Conservation (phyloP, 2,329 filamentous ascomycete genomes). For the Fusarium anthophilum region DNA sequence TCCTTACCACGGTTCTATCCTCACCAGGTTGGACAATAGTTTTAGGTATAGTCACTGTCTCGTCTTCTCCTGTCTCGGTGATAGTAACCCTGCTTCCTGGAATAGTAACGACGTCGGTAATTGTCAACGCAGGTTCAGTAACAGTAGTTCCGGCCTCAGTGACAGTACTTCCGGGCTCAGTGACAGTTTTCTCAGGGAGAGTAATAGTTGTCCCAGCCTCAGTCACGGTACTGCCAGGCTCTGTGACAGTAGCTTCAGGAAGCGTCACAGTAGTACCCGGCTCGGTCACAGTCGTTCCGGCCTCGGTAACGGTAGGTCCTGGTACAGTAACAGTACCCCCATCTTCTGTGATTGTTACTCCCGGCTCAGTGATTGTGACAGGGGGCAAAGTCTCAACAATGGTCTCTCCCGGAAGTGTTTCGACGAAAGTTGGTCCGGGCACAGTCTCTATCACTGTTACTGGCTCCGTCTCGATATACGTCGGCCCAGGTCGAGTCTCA, state of each 20-base stretch:
- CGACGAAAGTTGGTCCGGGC: neutral
- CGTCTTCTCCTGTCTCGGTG: slow-evolving; percentile 10
- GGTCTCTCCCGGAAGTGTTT: slow-evolving; percentile 8
- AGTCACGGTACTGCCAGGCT: slow-evolving; percentile 4
- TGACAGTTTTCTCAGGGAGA: slow-evolving; percentile 3
- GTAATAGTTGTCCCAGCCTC: slow-evolving; percentile 13
- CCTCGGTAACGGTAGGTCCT: slow-evolving; percentile 10
- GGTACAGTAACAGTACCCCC: slow-evolving; percentile 12
- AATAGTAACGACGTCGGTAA: slow-evolving; percentile 22
- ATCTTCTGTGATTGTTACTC: slow-evolving; percentile 14
- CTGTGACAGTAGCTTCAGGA: neutral
- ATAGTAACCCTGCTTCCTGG: slow-evolving; percentile 26
- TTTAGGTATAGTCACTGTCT: slow-evolving; percentile 26
- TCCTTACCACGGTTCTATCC: slow-evolving; percentile 26
- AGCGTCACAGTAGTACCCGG: slow-evolving; percentile 6
- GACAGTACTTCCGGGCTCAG: slow-evolving; percentile 8
- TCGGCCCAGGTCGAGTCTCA: neutral
- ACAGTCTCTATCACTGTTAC: slow-evolving; percentile 7
- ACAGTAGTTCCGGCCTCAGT: slow-evolving; percentile 12
- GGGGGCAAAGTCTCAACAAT: slow-evolving; percentile 2
- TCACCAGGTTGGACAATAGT: slow-evolving; percentile 28
- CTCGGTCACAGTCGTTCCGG: slow-evolving; percentile 15
- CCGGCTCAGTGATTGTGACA: slow-evolving; percentile 14
- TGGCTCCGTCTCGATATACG: neutral
- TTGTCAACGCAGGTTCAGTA: slow-evolving; percentile 12